These are phyloP conservation scores for Graphiopsis chlorocephala DNA, from an alignment of 2,329 filamentous ascomycete species.

Conservation along the genomic window DNA sequence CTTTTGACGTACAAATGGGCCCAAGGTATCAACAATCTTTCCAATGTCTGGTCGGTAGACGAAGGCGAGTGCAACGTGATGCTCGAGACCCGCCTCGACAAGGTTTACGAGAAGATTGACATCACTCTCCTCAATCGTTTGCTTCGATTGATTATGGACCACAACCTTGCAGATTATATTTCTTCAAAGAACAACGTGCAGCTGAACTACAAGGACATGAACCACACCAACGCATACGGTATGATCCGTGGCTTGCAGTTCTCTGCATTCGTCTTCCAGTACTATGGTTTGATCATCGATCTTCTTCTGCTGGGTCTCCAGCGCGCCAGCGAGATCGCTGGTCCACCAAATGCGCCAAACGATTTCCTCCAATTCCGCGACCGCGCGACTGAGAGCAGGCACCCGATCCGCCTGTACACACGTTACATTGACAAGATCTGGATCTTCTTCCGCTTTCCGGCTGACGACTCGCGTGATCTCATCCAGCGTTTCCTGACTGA, in stretches of 20 bases:
- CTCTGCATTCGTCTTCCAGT: slow-evolving; percentile 98
- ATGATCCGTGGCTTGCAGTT: slow-evolving; percentile 98
- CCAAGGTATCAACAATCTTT: slow-evolving; percentile 97
- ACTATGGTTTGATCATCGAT: slow-evolving; percentile 94
- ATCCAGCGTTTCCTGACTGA: slow-evolving; percentile 98
- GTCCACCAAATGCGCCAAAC: slow-evolving; percentile 88
- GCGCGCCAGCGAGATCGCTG: slow-evolving; percentile 95
- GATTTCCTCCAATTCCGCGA: slow-evolving; percentile 98
- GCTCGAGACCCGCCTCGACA: slow-evolving; percentile 97
- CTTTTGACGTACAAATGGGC: slow-evolving; percentile 98
- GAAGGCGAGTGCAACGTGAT: slow-evolving; percentile 98
- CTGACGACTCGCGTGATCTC: slow-evolving; percentile 90
- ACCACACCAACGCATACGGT: slow-evolving; percentile 97
- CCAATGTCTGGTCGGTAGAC: slow-evolving; percentile 88
- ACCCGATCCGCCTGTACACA: slow-evolving; percentile 96
- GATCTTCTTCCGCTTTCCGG: slow-evolving; percentile 92
- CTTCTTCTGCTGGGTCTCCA: slow-evolving; percentile 87
- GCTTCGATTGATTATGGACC: slow-evolving; percentile 94
- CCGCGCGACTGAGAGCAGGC: slow-evolving; percentile 82
- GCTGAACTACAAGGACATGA: slow-evolving; percentile 99
- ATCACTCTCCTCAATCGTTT: slow-evolving; percentile 91
- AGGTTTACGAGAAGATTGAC: slow-evolving; percentile 99
- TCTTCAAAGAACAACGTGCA: slow-evolving; percentile 99
- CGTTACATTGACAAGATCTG: slow-evolving; percentile 98
- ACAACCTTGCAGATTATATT: slow-evolving; percentile 98